Evolutionary conservation across 352 stramenopile genomes (phyloP), one percentile per base, ranked within the genome.

Genomic region (Phytophthora sojae): DNA sequence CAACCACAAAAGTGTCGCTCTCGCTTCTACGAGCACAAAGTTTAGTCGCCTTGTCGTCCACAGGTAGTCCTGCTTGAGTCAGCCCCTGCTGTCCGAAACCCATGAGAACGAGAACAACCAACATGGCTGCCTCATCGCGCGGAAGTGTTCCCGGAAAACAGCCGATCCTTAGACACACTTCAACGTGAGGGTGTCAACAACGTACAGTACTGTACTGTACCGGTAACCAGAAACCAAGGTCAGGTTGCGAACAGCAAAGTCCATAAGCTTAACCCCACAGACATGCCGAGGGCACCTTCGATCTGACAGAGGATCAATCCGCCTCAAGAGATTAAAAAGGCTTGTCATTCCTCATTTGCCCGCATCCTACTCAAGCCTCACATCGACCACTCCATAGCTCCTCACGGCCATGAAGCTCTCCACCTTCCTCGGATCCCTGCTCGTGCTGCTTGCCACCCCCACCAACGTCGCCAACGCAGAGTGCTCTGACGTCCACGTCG

Each of bases 401-500:
- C 23, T 51, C 8, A 32, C 29, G 29, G 45, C 29, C 49, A 71
- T 61, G 63, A 70, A 64, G 55, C 29, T 64, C 30, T 29, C 7
- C 12, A 32, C 29, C 29, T 32, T 32, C 29, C 29, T 32, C 29
- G 29, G 29, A 32, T 32, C 64, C 12, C 15, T 67, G 0, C 12
- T 71, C 21, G 8, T 32, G 32, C 1, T 59, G 23, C 29, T 45
- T 11, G 17, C 45, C 11, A 56, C 5, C 17, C 17, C 45, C 52
- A 67, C 19, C 45, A 62, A 32, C 32, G 19, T 56, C 4, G 47
- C 35, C 50, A 56, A 72, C 17, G 59, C 44, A 35, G 26, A 69
- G 53, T 71, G 61, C 25, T 70, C 68, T 9, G 61, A 75, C 49
- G 61, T 71, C 1, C 68, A 75, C 32, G 23, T 76, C 35, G 62